A percentile compares a stretch with the other conserved stretches of the same genome.
Conservation (phyloP, 1,284 basidiomycete genomes). For the Fomitopsis schrenkii region DNA sequence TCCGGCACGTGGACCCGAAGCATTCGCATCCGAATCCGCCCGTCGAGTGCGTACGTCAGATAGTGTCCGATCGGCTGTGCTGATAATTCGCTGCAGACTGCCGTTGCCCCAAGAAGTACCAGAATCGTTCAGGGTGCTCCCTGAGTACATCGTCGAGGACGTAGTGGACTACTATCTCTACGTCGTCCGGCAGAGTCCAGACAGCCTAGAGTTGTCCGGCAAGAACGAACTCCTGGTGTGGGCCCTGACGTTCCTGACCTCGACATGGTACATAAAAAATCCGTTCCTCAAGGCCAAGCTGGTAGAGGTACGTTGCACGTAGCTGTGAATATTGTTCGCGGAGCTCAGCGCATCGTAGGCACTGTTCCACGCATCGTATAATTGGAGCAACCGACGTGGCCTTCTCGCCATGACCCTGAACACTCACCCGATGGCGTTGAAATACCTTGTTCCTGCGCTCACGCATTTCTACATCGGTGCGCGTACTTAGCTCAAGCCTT, state of each 20-base stretch:
- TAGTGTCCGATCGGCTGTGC: not conserved
- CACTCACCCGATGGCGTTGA: constrained; percentile 80
- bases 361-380: constrained; percentile 79
- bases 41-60: constrained; percentile 51
- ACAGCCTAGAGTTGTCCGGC: constrained; percentile 78
- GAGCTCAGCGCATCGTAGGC: constrained; percentile 46
- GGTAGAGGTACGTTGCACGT: constrained; percentile 61
- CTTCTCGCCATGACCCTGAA: constrained; percentile 83
- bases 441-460: constrained; percentile 87
- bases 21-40: constrained; percentile 71
- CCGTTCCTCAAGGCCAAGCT: constrained; percentile 98
- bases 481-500: constrained; percentile 13
- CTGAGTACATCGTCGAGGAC: constrained; percentile 95
- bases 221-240: constrained; percentile 90
- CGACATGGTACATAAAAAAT: constrained; percentile 97
- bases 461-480: constrained; percentile 95
- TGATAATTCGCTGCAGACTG: constrained; percentile 42
- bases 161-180: constrained; percentile 89
- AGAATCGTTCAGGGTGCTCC: constrained; percentile 81
- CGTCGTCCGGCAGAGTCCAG: constrained; percentile 72
- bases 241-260: constrained; percentile 88
- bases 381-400: constrained; percentile 73
- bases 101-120: constrained; percentile 88
- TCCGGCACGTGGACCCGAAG: constrained; percentile 87
- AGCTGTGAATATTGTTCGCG: not conserved